Evolutionary conservation across 2,329 filamentous ascomycete genomes (phyloP), one percentile per base, ranked within the genome.

Genomic region (Sarocladium oryzae): DNA sequence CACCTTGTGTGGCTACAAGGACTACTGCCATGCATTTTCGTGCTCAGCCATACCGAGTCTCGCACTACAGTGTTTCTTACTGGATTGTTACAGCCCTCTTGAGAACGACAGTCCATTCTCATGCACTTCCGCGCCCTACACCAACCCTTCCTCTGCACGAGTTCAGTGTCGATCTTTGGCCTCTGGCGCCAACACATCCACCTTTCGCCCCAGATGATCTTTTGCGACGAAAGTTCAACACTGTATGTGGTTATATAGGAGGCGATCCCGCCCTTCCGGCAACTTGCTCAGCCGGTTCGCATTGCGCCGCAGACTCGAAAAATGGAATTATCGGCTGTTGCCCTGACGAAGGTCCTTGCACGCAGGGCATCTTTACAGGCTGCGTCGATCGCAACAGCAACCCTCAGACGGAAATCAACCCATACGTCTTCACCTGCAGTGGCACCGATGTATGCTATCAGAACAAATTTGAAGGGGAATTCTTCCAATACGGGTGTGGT

Each of bases 401-500:
- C 3, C 65, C 72, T 1, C 75, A 78, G 58, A 75, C 71, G 2
- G 74, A 71, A 51, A 66, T 73, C 51, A 73, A 83, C 55, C 78
- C 79, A 0, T 81, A 81, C 54, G 66, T 82, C 28, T 82, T 69
- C 57, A 80, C 78, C 9, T 83, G 79, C 61, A 55, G 61, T n/a
- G 75, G 71, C 4, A 63, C 65, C 46, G 58, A 76, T 41, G 71
- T 79, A 15, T 82, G 79, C 59, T 83, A 78, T 63, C 70, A 63
- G 56, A 82, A 83, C 57, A 58, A 66, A 8, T 83, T 75, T 54
- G 74, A 73, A 0, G 78, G 77, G 11, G 79, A 78, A 2, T 78
- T 69, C 58, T 78, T 66, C 49, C 79, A 82, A 62, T 82, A 69
- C 50, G 79, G 79, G 1, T 83, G 79, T 55, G 79, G 78, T 16